phyloP scores from a whole-genome alignment of 2,329 filamentous ascomycete genomes.

The Alternaria sp. region DNA sequence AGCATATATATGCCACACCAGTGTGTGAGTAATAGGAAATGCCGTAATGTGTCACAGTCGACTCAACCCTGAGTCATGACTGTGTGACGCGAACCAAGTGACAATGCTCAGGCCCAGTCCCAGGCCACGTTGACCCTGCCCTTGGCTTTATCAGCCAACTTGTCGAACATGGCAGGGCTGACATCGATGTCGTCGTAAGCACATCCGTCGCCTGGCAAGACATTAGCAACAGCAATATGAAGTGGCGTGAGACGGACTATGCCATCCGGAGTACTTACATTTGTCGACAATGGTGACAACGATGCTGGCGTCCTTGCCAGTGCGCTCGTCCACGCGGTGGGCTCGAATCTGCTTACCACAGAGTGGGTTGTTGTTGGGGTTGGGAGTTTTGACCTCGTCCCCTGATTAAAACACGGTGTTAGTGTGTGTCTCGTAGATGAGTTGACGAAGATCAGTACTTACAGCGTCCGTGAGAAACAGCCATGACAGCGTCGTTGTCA shows the following conservation, averaged over 20 bases:
- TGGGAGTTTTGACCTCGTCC: conserved; percentile 61
- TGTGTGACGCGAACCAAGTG: not conserved
- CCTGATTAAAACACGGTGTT: conserved; percentile 28
- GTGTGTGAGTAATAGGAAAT: not conserved
- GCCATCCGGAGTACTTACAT: conserved; percentile 51
- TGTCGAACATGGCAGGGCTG: conserved; percentile 55
- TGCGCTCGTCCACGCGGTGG: conserved; percentile 53
- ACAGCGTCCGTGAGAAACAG: conserved; percentile 70
- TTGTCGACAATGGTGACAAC: conserved; percentile 73
- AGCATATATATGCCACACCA: not conserved
- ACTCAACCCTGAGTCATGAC: conserved; percentile 4
- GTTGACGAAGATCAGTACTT: not conserved
- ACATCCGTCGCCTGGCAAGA: conserved; percentile 53
- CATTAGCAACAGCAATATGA: conserved; percentile 18
- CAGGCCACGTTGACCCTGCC: conserved; percentile 58
- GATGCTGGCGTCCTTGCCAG: conserved; percentile 57
- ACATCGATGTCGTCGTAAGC: conserved; percentile 58
- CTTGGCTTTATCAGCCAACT: conserved; percentile 53
- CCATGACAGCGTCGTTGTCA: conserved; percentile 65
- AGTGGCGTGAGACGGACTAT: not conserved
- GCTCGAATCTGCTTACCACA: conserved; percentile 73
- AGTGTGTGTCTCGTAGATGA: not conserved
- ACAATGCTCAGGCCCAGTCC: conserved; percentile 54
- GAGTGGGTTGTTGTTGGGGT: conserved; percentile 68
- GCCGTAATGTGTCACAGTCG: not conserved